A percentile compares a stretch with the other conserved stretches of the same genome.
Conservation (phyloP, 2,329 filamentous ascomycete species). For the Pseudocercospora ulei region DNA sequence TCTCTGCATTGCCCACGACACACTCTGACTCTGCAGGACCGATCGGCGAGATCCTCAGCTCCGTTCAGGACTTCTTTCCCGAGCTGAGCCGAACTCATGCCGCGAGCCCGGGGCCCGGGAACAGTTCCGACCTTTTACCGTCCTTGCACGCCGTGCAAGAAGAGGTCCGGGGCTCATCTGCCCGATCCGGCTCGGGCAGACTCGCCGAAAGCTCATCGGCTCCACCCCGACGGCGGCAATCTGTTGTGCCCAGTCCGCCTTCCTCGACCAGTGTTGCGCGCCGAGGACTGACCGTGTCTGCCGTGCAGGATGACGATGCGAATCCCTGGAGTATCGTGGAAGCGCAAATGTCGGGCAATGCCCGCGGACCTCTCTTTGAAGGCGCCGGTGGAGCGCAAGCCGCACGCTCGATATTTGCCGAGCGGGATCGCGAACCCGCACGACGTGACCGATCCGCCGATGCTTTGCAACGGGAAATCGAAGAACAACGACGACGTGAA, state of each 20-base stretch:
- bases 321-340: conserved; percentile 44
- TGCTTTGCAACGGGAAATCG: conserved; percentile 17
- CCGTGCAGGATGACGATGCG: conserved; percentile 29
- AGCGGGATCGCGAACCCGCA: conserved; percentile 10
- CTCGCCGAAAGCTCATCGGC: conserved; percentile 21
- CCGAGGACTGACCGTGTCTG: neutral
- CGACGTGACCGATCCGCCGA: conserved; percentile 14
- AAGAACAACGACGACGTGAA: conserved; percentile 17
- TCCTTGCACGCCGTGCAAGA: conserved; percentile 16
- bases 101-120: conserved; percentile 12
- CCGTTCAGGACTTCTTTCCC: conserved; percentile 27
- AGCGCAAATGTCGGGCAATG: conserved; percentile 35
- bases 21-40: conserved; percentile 19
- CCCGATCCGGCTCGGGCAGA: conserved; percentile 14
- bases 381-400: conserved; percentile 22
- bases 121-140: conserved; percentile 12
- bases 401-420: conserved; percentile 19
- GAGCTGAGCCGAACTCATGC: conserved; percentile 28
- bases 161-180: conserved; percentile 13
- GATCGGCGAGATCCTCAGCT: conserved; percentile 25
- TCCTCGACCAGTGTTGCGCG: conserved; percentile 12
- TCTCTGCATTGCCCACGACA: conserved; percentile 15
- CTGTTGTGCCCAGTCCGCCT: conserved; percentile 35
- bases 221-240: conserved; percentile 36
- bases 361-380: conserved; percentile 34